Conservation (phyloP, 345 rosid genomes). For the Salix arbutifolia region DNA sequence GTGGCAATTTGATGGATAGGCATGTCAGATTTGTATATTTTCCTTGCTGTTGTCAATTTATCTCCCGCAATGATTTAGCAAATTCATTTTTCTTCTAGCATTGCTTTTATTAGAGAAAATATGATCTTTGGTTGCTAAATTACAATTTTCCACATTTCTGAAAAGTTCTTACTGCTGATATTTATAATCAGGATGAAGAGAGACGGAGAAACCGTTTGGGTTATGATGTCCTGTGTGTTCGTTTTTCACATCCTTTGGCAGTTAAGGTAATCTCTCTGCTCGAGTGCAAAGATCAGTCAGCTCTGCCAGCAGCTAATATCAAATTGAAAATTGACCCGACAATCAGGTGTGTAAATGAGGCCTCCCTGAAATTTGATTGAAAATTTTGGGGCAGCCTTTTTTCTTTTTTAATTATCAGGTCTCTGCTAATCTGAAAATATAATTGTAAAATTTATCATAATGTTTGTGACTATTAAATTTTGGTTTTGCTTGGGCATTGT, state of each 20-base stretch:
- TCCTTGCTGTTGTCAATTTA: too few species aligned
- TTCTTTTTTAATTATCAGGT: too few species aligned
- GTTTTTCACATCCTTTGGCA: constrained; percentile 19
- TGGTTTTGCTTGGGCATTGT: too few species aligned
- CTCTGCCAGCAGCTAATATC: background rate
- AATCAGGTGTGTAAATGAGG: constrained; percentile 14
- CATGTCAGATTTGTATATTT: background rate
- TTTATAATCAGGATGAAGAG: constrained; percentile 26
- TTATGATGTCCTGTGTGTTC: constrained; percentile 20
- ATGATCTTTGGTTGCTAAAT: background rate
- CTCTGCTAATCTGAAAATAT: too few species aligned
- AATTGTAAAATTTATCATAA: too few species aligned
- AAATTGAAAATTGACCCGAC: constrained; percentile 19
- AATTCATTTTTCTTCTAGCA: background rate
- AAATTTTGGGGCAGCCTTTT: too few species aligned
- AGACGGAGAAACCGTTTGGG: constrained; percentile 28
- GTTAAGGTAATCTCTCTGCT: constrained; percentile 1
- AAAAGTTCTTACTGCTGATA: background rate
- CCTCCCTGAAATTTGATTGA: too few species aligned
- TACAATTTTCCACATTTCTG: background rate
- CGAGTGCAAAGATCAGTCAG: background rate
- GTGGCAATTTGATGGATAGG: background rate
- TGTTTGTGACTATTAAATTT: too few species aligned
- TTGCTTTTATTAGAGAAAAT: background rate
- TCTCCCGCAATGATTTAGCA: too few species aligned